Conservation (phyloP, 2,329 filamentous ascomycete genomes). For the Cordyceps fumosorosea region DNA sequence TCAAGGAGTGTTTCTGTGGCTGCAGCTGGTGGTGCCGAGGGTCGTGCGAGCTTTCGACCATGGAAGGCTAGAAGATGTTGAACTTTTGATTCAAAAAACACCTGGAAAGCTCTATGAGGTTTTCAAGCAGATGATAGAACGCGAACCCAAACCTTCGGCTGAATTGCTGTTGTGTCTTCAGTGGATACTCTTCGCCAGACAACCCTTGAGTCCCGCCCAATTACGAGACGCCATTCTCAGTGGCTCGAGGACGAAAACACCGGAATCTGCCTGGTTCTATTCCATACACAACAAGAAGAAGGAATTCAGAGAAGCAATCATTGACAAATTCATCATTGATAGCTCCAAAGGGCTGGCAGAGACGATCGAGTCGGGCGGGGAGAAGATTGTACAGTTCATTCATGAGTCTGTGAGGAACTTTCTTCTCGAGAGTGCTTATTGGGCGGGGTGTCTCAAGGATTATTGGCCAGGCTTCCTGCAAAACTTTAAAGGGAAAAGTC, state of each 20-base stretch:
- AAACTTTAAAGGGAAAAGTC: no score
- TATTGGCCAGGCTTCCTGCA: no score
- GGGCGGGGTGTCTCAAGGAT: no score
- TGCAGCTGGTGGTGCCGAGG: conserved; percentile 31
- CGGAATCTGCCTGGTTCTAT: conserved; percentile 16
- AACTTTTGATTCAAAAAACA: conserved; percentile 26
- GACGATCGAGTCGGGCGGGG: conserved; percentile 20
- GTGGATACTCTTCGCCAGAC: conserved; percentile 45
- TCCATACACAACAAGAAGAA: no score
- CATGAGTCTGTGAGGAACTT: no score
- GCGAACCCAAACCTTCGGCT: conserved; percentile 23
- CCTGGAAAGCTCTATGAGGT: conserved; percentile 37
- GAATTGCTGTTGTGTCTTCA: conserved; percentile 38
- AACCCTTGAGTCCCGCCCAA: conserved; percentile 35
- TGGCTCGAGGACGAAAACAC: not conserved
- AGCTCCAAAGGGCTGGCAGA: conserved; percentile 42
- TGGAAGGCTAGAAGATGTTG: conserved; percentile 22
- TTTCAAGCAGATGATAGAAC: conserved; percentile 39
- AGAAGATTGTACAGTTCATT: no score
- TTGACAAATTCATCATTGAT: conserved; percentile 28
- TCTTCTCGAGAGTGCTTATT: no score
- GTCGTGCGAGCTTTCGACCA: conserved; percentile 21
- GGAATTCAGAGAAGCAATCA: conserved; percentile 15
- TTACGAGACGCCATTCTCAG: conserved; percentile 29
- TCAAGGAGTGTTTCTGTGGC: conserved; percentile 39